Evolutionary conservation across 78 protist genomes (phyloP), one percentile per base, ranked within the genome.

Genomic region (Carpediemonas membranifera): DNA sequence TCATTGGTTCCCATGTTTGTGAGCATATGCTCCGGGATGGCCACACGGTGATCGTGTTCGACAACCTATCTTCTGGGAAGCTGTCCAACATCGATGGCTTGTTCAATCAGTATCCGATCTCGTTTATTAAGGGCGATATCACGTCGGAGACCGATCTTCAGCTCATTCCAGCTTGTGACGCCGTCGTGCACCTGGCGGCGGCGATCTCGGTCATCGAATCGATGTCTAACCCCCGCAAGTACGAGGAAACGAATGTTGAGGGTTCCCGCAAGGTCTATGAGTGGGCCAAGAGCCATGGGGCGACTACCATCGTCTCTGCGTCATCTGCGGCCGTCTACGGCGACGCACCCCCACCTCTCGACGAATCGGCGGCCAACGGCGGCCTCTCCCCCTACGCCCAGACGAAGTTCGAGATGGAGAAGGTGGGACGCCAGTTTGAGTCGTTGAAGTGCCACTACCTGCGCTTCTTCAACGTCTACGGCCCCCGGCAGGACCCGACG

Each of bases 301-400:
- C 64, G 47, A 61, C 68, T 19, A 57, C 7, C 21, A n/a, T 76
- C 9, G 28, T 59, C 36, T 34, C 24, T 54, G 51, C 75, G 24
- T 67, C 75, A 36, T 36, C 70, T 28, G 60, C 80, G 18, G 80
- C 80, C 30, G 58, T 76, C 24, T 76, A 76, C 30, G 80, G 80
- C 7, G 47, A n/a, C 19, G 21, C n/a, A 31, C 35, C 7, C 18
- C 35, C 31, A 7, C 77, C 77, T 5, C 2, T 59, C 9, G 9
- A 5, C 24, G 80, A 76, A 28, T 7, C 25, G 7, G 2, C 3
- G 36, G 19, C 3, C 35, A 2, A 7, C 27, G 9, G 27, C 34
- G 27, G 65, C n/a, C 11, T 55, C 28, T 69, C 76, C n/a, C 81
- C 81, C 54, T 76, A 76, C 55, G 81, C 76, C 27, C 13, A 30